Evolutionary conservation across 495 filamentous ascomycete genomes (phyloP), one percentile per base, ranked within the genome.

Genomic region (Penicillium salamii): DNA sequence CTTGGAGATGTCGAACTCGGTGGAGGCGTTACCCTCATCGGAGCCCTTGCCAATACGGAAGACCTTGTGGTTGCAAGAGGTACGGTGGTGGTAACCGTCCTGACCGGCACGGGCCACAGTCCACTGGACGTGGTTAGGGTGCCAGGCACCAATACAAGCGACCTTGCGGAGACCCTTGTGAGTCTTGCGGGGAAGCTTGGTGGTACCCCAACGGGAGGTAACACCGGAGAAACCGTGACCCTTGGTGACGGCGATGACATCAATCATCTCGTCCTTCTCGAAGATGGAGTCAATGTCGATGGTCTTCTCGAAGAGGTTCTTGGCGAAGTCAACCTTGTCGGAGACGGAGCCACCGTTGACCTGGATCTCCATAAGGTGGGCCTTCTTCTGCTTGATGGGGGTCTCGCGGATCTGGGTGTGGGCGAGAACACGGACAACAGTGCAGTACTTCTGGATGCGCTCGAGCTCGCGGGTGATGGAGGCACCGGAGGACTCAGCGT

Each of bases 141-240:
- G 95, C 95, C 95, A 99, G 61, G 95, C 95, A 84, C 95, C 95
- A 74, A 99, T 99, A 95, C 95, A 99, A 66, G 95, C 95, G 66
- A 99, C 95, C 87, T 99, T 99, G 63, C 95, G 87, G 68, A 99
- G 88, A 91, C 95, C 95, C 86, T 99, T 99, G 86, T 99, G 95
- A 58, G 95, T 99, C 89, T 99, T 99, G 67, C 95, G 89, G 59
- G 95, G 95, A 59, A 99, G 89, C 89, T 99, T 99, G 88, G 96
- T 99, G 74, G 95, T 99, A 59, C 95, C 95, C 95, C 95, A 99
- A 78, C 95, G 85, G 73, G 84, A 81, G 46, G 95, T 99, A 61
- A 99, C 95, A 88, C 95, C 95, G 67, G 81, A 78, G 86, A 88
- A 97, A 71, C 95, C 95, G 80, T 97, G 90, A 82, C 95, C 95